Evolutionary conservation across 1,284 basidiomycete genomes (phyloP).

Genomic region (Malassezia restricta): DNA sequence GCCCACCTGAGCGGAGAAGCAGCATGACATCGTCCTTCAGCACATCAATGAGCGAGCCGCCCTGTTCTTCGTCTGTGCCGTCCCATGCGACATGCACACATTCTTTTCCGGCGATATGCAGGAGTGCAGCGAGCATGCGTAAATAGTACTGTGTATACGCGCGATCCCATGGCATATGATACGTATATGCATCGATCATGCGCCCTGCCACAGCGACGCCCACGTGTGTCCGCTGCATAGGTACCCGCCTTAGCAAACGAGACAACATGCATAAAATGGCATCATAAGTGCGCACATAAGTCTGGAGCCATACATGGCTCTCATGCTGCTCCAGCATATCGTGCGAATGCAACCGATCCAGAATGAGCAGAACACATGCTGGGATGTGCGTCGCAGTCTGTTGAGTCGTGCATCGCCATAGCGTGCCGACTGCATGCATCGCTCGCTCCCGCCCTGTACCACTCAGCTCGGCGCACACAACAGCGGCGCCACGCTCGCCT

Average conservation of each 20-base stretch:
- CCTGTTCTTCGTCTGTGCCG: neutral
- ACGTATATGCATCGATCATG: conserved; percentile 45
- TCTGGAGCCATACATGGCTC: conserved; percentile 30
- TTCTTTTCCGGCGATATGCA: conserved; percentile 31
- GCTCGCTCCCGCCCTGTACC: conserved; percentile 47
- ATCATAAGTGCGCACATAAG: conserved; percentile 30
- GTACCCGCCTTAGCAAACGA: conserved; percentile 3
- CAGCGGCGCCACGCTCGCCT: conserved; percentile 13
- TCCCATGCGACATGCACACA: neutral
- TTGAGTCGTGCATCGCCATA: conserved; percentile 76
- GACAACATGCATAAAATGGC: conserved; percentile 24
- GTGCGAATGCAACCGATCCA: conserved; percentile 58
- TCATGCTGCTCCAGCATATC: conserved; percentile 21
- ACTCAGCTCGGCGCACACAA: conserved; percentile 18
- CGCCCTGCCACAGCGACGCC: neutral
- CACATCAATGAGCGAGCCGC: conserved; percentile 12
- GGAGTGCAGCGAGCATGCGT: conserved; percentile 63
- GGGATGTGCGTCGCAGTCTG: neutral
- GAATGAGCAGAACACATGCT: conserved; percentile 68
- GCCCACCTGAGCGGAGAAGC: conserved; percentile 14
- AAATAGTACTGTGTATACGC: conserved; percentile 57
- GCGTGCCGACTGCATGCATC: conserved; percentile 75
- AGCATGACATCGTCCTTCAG: conserved; percentile 18
- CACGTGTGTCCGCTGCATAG: neutral
- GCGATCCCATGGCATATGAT: conserved; percentile 66